A percentile compares a stretch with the other conserved stretches of the same genome.
phyloP scores from a whole-genome alignment of 1,284 basidiomycete genomes.

The Ustilago hordei region DNA sequence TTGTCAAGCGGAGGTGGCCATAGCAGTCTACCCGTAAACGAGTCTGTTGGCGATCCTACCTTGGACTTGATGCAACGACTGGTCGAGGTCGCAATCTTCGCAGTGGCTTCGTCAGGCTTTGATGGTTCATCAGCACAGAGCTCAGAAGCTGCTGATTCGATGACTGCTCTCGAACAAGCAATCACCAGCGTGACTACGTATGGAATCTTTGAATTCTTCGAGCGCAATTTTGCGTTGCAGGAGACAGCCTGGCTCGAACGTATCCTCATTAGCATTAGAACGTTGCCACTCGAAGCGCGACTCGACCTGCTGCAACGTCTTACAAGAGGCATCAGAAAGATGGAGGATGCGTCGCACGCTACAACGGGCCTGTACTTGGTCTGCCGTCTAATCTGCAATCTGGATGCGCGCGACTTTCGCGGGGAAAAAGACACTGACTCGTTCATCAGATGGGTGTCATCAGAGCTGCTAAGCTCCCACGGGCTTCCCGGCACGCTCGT shows the following conservation, averaged over 20 bases:
- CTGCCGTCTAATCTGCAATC: conserved; percentile 16
- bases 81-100: conserved; percentile 21
- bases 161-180: conserved; percentile 7
- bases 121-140: neutral
- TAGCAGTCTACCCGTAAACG: neutral
- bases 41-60: neutral
- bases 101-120: neutral
- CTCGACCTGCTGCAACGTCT: conserved; percentile 12
- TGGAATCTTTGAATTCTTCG: conserved; percentile 14
- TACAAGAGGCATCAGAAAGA: neutral
- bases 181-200: conserved; percentile 11
- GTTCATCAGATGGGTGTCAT: conserved; percentile 4
- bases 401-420: neutral
- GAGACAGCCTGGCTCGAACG: neutral
- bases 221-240: neutral
- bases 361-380: conserved; percentile 4
- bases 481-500: conserved; percentile 7
- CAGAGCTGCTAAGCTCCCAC: neutral
- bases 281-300: neutral
- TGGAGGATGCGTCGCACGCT: neutral
- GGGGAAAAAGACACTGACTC: neutral
- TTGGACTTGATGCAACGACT: conserved; percentile 14
- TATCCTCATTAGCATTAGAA: conserved; percentile 1
- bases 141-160: conserved; percentile 1
- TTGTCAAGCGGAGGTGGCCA: neutral